Conservation (phyloP, 345 rosid genomes). For the Ricinus communis region DNA sequence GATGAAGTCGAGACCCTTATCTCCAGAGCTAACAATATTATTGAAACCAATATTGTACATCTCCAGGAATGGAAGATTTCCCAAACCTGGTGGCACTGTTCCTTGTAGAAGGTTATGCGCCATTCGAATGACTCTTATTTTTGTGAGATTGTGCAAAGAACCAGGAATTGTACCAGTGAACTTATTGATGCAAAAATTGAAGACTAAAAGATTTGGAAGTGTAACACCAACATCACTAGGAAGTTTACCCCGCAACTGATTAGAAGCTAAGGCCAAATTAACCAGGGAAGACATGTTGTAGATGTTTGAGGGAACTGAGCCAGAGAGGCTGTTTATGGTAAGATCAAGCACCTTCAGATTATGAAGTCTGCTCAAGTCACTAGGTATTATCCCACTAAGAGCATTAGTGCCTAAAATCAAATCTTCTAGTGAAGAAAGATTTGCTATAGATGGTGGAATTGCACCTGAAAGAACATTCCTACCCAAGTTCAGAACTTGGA, state of each 20-base stretch:
- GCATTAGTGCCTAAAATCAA: constrained; percentile 48
- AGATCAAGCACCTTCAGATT: constrained; percentile 40
- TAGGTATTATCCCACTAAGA: constrained; percentile 41
- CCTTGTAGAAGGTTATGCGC: constrained; percentile 39
- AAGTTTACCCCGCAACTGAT: constrained; percentile 37
- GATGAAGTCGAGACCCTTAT: constrained; percentile 36
- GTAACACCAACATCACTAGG: constrained; percentile 18
- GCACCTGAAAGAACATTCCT: constrained; percentile 38
- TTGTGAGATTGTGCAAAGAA: constrained; percentile 47
- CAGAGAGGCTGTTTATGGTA: constrained; percentile 38
- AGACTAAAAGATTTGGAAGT: constrained; percentile 42
- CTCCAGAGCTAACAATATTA: constrained; percentile 27
- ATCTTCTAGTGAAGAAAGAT: constrained; percentile 39
- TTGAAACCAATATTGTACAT: constrained; percentile 42
- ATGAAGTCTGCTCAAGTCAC: constrained; percentile 33
- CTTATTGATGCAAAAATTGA: constrained; percentile 44
- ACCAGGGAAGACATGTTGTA: constrained; percentile 48
- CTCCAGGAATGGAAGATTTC: constrained; percentile 38
- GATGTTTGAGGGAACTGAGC: constrained; percentile 37
- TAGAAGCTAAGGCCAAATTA: constrained; percentile 42
- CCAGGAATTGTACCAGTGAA: constrained; percentile 44
- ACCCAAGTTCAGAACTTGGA: constrained; percentile 42
- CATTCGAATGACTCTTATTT: constrained; percentile 35
- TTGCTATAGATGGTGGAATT: constrained; percentile 43
- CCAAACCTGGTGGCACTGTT: constrained; percentile 37